Percentiles rank a stretch among this genome's conserved stretches.
phyloP scores from a whole-genome alignment of 805 yeast genomes.

The Sugiyamaella lignohabitans region DNA sequence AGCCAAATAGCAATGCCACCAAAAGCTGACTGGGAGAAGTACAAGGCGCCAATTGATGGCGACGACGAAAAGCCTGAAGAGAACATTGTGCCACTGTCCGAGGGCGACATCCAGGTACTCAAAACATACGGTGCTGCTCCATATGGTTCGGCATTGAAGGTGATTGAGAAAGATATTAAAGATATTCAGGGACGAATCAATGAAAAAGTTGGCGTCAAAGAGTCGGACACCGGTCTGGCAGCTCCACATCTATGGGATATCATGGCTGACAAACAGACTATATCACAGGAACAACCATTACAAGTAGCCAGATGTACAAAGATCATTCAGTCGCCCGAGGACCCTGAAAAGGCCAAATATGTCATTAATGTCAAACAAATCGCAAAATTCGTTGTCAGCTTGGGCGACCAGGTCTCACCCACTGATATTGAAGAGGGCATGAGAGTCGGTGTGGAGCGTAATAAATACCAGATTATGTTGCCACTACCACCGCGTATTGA shows the following conservation, averaged over 20 bases:
- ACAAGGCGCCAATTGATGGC: conserved; percentile 76
- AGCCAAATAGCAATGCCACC: conserved; percentile 86
- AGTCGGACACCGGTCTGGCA: conserved; percentile 95
- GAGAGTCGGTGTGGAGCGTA: conserved; percentile 98
- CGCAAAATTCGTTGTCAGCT: conserved; percentile 94
- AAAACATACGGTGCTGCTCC: conserved; percentile 98
- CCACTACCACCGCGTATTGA: conserved; percentile 98
- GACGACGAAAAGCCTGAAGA: conserved; percentile 53
- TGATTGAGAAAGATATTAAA: conserved; percentile 79
- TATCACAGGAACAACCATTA: conserved; percentile 89
- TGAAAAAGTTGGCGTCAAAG: conserved; percentile 79
- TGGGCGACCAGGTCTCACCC: conserved; percentile 95
- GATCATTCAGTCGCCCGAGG: conserved; percentile 64
- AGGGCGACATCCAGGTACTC: conserved; percentile 94
- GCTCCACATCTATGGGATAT: conserved; percentile 98
- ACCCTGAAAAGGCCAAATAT: conserved; percentile 83
- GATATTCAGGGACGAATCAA: conserved; percentile 80
- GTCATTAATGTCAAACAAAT: conserved; percentile 96
- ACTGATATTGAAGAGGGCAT: conserved; percentile 99
- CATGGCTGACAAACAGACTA: conserved; percentile 88
- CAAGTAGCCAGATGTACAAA: conserved; percentile 99
- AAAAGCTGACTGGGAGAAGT: conserved; percentile 98
- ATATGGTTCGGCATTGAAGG: conserved; percentile 73
- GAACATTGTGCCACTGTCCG: conserved; percentile 79
- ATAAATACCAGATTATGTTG: conserved; percentile 91